Percentiles rank a stretch among this genome's conserved stretches.
Conservation (phyloP, 2,329 filamentous ascomycete species). For the Alternaria triticimaculans region DNA sequence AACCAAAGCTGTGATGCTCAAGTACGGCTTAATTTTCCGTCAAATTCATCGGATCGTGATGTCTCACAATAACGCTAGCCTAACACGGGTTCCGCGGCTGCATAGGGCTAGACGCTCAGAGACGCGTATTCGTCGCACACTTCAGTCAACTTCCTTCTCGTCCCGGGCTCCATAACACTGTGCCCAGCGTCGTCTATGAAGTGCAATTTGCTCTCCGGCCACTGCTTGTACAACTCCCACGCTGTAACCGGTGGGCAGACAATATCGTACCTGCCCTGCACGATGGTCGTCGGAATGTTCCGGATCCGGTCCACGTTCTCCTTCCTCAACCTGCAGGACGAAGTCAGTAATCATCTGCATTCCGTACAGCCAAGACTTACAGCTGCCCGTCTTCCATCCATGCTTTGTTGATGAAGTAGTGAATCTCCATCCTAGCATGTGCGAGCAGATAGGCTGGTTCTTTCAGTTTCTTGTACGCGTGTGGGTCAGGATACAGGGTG, state of each 20-base stretch:
- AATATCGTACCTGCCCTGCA: slow-evolving; percentile 57
- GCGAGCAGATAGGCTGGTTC: slow-evolving; percentile 41
- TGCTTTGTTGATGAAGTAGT: slow-evolving; percentile 53
- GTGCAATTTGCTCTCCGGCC: slow-evolving; percentile 44
- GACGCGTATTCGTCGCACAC: slow-evolving; percentile 32
- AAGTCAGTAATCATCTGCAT: too few species aligned
- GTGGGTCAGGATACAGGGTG: slow-evolving; percentile 33
- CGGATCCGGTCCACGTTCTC: slow-evolving; percentile 46
- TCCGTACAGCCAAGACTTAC: neutral
- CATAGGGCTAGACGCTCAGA: neutral
- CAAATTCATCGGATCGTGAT: neutral
- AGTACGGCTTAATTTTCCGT: neutral
- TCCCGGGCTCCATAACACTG: slow-evolving; percentile 37
- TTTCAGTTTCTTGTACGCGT: slow-evolving; percentile 26
- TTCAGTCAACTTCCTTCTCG: slow-evolving; percentile 32
- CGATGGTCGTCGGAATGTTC: slow-evolving; percentile 50
- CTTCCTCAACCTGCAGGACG: slow-evolving; percentile 20
- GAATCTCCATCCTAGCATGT: slow-evolving; percentile 53
- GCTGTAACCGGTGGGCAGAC: slow-evolving; percentile 54
- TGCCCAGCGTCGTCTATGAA: slow-evolving; percentile 47
- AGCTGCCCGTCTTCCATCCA: slow-evolving; percentile 54
- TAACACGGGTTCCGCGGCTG: neutral
- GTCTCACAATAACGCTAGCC: neutral
- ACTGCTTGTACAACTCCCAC: slow-evolving; percentile 53
- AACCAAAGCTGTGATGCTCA: neutral